phyloP scores from a whole-genome alignment of 306 rosid species.

The Pyrus bretschneideri region DNA sequence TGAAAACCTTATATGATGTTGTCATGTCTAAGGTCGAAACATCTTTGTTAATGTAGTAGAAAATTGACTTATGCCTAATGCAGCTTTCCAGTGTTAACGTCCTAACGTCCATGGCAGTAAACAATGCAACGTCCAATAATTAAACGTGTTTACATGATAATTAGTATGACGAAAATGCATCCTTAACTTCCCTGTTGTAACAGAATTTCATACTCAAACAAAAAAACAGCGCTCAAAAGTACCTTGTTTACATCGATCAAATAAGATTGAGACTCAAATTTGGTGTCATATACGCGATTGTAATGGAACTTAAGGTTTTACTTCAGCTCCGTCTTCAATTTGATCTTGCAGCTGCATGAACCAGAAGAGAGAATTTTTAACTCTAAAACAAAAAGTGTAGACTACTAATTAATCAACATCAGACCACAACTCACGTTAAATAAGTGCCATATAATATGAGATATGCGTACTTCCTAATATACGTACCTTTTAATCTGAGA shows the following conservation, averaged over 20 bases:
- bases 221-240: too few species aligned
- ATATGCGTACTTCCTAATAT: too few species aligned
- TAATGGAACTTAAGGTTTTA: slow-evolving; percentile 71
- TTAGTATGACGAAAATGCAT: too few species aligned
- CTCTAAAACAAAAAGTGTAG: slow-evolving; percentile 6
- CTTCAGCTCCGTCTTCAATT: slow-evolving; percentile 80
- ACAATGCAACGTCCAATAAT: too few species aligned
- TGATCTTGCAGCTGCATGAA: slow-evolving; percentile 76
- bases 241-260: too few species aligned
- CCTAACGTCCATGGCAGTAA: background rate
- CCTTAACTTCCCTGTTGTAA: too few species aligned
- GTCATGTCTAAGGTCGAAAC: slow-evolving; percentile 59
- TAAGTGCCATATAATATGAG: slow-evolving; percentile 45
- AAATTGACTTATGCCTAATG: background rate
- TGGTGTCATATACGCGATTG: slow-evolving; percentile 69
- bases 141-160: too few species aligned
- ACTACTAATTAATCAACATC: slow-evolving; percentile 7
- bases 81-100: background rate
- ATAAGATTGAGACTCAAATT: too few species aligned
- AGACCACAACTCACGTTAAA: slow-evolving; percentile 57
- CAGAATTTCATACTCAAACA: too few species aligned
- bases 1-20: background rate
- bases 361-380: slow-evolving; percentile 5
- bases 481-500: background rate
- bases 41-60: background rate